phyloP scores from a whole-genome alignment of 176 grass and related monocot species.

The Aegilops longissima region DNA sequence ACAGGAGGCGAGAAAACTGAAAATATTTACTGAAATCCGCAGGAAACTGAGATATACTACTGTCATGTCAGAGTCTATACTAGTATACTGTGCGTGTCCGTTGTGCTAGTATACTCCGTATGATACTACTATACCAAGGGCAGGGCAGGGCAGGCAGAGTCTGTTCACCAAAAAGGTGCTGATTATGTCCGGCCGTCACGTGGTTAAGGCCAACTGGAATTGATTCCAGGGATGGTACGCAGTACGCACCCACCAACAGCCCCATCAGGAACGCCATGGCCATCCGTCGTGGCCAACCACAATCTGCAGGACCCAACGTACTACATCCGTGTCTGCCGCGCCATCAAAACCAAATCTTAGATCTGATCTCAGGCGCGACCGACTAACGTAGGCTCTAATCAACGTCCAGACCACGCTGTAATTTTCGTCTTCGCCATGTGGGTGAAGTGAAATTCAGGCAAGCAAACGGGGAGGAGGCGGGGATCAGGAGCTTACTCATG shows the following conservation, averaged over 20 bases:
- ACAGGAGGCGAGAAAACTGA: not conserved
- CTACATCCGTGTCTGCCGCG: slow-evolving; percentile 25
- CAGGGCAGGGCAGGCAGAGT: not conserved
- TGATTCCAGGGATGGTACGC: slow-evolving; percentile 5
- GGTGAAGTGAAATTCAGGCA: not conserved
- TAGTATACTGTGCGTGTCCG: not conserved
- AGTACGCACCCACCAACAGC: slow-evolving; percentile 10
- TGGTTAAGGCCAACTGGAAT: slow-evolving; percentile 23
- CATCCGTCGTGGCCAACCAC: slow-evolving; percentile 28
- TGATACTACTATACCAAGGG: not conserved
- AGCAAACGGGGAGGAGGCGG: not conserved
- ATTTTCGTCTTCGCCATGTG: not conserved
- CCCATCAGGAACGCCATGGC: slow-evolving; percentile 31
- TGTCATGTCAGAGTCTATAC: no score
- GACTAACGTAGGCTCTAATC: not conserved
- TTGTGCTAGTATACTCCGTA: not conserved
- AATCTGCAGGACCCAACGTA: slow-evolving; percentile 28
- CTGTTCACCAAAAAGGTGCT: not conserved
- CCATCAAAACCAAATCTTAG: slow-evolving; percentile 20
- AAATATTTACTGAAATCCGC: no score
- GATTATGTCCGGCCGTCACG: not conserved
- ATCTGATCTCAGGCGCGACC: slow-evolving; percentile 29
- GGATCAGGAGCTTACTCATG: slow-evolving; percentile 63
- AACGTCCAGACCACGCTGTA: not conserved
- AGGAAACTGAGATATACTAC: no score